Percentiles rank a stretch among this genome's conserved stretches.
These are phyloP conservation scores for Aspergillus novoparasiticus DNA, from an alignment of 2,329 filamentous ascomycete genomes.

Conservation along the genomic window DNA sequence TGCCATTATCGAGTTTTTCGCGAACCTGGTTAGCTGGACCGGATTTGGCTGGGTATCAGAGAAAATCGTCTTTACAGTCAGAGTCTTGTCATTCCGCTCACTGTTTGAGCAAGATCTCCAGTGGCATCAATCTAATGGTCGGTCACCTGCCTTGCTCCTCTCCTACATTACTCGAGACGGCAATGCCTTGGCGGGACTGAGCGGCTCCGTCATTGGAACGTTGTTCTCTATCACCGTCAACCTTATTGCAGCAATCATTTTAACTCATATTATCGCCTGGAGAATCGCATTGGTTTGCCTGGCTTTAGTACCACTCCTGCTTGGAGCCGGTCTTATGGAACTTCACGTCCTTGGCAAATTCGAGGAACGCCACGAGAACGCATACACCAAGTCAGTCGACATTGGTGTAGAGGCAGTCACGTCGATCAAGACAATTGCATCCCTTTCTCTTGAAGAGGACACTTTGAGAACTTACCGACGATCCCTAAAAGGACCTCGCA, in stretches of 20 bases:
- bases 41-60: constrained; percentile 64
- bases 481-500: constrained; percentile 50
- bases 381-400: constrained; percentile 54
- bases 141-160: constrained; percentile 64
- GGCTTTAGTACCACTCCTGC: constrained; percentile 67
- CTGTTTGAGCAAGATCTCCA: constrained; percentile 67
- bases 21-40: constrained; percentile 63
- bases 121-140: constrained; percentile 69
- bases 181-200: constrained; percentile 67
- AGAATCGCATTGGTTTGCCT: constrained; percentile 74
- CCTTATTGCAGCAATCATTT: constrained; percentile 66
- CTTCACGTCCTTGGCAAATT: constrained; percentile 61
- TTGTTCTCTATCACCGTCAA: constrained; percentile 69
- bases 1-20: constrained; percentile 61
- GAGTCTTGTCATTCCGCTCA: constrained; percentile 65
- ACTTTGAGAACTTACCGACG: constrained; percentile 49
- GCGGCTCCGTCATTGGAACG: constrained; percentile 70
- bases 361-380: constrained; percentile 57
- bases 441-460: constrained; percentile 55
- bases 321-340: constrained; percentile 71
- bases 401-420: constrained; percentile 56
- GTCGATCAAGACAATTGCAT: constrained; percentile 56
- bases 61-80: constrained; percentile 64
- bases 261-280: constrained; percentile 74
- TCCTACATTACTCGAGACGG: constrained; percentile 71